Percentiles rank a stretch among this genome's conserved stretches.
These are phyloP conservation scores for Epichloe gansuensis DNA, from an alignment of 2,329 filamentous ascomycete species.

Conservation along the genomic window DNA sequence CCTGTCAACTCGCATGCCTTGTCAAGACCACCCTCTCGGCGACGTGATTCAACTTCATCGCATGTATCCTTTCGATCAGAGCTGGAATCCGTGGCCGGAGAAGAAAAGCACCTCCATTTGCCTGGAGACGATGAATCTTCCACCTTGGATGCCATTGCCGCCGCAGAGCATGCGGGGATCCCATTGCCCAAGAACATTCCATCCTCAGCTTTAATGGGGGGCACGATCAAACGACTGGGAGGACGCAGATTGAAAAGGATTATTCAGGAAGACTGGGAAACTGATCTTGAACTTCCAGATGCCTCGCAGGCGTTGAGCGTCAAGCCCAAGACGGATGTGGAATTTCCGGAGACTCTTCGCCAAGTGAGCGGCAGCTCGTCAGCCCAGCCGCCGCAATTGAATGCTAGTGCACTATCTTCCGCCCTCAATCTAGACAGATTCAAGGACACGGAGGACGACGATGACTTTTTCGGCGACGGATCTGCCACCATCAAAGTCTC, in stretches of 20 bases:
- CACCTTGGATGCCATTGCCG: slow-evolving; percentile 73
- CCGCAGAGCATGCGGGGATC: slow-evolving; percentile 79
- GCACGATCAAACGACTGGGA: slow-evolving; percentile 83
- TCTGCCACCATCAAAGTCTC: slow-evolving; percentile 55
- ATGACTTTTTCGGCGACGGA: slow-evolving; percentile 51
- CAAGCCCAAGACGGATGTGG: slow-evolving; percentile 45
- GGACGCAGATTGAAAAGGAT: slow-evolving; percentile 59
- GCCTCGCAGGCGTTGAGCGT: slow-evolving; percentile 47
- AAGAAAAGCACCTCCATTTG: slow-evolving; percentile 78
- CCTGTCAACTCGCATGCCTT: slow-evolving; percentile 4
- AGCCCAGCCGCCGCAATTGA: slow-evolving; percentile 19
- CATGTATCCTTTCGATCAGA: slow-evolving; percentile 73
- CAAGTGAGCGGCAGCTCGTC: slow-evolving; percentile 49
- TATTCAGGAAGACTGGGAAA: slow-evolving; percentile 69
- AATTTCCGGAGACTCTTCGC: slow-evolving; percentile 55
- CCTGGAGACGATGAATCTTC: slow-evolving; percentile 75
- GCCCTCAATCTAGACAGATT: slow-evolving; percentile 50
- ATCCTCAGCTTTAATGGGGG: slow-evolving; percentile 82
- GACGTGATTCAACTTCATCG: slow-evolving; percentile 69
- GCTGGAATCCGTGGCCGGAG: slow-evolving; percentile 59
- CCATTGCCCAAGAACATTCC: slow-evolving; percentile 80
- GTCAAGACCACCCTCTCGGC: slow-evolving; percentile 25
- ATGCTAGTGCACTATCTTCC: slow-evolving; percentile 24
- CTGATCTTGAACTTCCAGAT: slow-evolving; percentile 60
- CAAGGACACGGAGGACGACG: slow-evolving; percentile 48